Evolutionary conservation across 108 stramenopile genomes (phyloP), one percentile per base, ranked within the genome.

Genomic region (Pseudonitzschia multiseries): DNA sequence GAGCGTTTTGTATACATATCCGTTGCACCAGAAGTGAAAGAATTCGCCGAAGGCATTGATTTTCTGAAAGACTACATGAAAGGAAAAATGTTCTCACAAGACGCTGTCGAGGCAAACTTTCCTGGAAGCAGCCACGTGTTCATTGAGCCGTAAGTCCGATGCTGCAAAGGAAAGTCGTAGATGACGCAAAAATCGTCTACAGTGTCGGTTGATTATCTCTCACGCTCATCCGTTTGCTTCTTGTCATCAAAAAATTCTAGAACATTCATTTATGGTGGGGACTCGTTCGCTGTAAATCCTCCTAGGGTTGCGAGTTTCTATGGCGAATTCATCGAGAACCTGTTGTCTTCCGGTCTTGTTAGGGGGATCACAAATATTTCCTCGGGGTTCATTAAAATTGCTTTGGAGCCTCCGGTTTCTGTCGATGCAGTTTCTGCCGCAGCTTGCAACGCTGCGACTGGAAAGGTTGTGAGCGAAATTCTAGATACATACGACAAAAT

Each of bases 221-320:
- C 46, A 48, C 46, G 60, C 83, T 0, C 69, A 76, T 27, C 84
- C 84, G 5, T 10, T 56, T 26, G 54, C 2, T 56, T 56, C 54
- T 22, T 18, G 1, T 48, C 17, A 14, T 48, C 14, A 8, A 5
- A 48, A 10, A 48, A 26, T 10, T 24, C 54, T 56, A 56, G 54
- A 56, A 88, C 91, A 5, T 92, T 92, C 65, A 88, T 92, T 50
- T 85, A 92, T 60, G 91, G 91, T 22, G 91, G 91, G n/a, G 65
- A 80, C 21, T 77, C 79, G 10, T 92, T 92, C 73, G 79, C 76
- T 24, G 22, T 92, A 5, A 64, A 80, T 44, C 91, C 91, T 26
- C 91, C 91, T 9, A 81, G 91, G 31, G 91, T 92, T 8, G 84
- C 84, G n/a, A 74, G 64, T 41, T 82, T 79, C 27, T 92, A 92